Evolutionary conservation across 2,329 filamentous ascomycete genomes (phyloP), one percentile per base, ranked within the genome.

Genomic region (Fusarium albosuccineum): DNA sequence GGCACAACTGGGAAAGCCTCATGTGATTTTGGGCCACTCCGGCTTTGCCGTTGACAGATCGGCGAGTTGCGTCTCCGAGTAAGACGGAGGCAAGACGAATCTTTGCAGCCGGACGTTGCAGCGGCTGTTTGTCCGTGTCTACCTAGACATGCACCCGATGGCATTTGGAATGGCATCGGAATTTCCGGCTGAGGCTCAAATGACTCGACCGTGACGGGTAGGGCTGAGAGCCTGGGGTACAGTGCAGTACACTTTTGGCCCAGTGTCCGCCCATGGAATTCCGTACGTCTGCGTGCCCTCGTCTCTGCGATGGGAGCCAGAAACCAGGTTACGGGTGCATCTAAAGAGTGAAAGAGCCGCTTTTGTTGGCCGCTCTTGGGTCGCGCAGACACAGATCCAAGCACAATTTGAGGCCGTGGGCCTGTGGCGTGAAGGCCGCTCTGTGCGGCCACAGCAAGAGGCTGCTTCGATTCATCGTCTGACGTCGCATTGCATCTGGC

Each of bases 401-500:
- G 34, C 50, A 17, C 5, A 34, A n/a, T 49, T 64, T 60, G 62
- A 65, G 62, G 62, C 62, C 41, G 37, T 60, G 16, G 37, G n/a
- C 44, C 53, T 16, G 51, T 37, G 36, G 45, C 16, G 29, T 22
- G 29, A 48, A 30, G 6, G 30, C 26, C 33, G 34, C 36, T 4
- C 22, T 36, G 33, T 34, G 41, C 40, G 42, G 26, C 50, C 42
- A 56, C 40, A 33, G 13, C 11, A 30, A 5, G 41, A 49, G 26
- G n/a, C 49, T 22, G 3, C 36, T 16, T 27, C 36, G 52, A 36
- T 42, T 48, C 46, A 67, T 63, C 56, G 39, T 53, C 56, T 68
- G 67, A 72, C 70, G 56, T 55, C 33, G 55, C 39, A 51, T 56
- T 55, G 62, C 62, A 67, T 48, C 26, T 52, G n/a, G 22, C 9